A percentile compares a stretch with the other conserved stretches of the same genome.
Evolutionary conservation across 495 filamentous ascomycete genomes (phyloP).

Genomic region (Aspergillus hancockii): DNA sequence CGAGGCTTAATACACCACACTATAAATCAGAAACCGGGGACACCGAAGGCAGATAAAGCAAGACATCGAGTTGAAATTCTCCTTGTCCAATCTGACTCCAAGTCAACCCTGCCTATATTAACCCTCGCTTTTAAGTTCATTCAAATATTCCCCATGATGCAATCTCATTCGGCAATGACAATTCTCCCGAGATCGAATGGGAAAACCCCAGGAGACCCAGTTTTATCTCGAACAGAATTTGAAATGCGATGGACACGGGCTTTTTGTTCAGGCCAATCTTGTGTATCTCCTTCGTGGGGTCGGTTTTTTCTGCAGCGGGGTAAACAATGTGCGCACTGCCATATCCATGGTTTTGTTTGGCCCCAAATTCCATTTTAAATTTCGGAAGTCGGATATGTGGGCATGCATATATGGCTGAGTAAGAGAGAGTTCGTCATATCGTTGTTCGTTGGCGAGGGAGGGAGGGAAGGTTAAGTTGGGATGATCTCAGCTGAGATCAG

Average conservation of each 20-base stretch:
- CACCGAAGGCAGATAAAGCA: background rate
- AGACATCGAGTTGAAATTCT: background rate
- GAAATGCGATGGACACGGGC: background rate
- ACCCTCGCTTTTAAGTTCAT: background rate
- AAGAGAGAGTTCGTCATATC: background rate
- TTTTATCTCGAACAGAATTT: background rate
- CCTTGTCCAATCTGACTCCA: background rate
- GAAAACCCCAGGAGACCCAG: background rate
- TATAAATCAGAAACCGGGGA: background rate
- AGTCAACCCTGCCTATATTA: background rate
- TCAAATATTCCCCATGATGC: background rate
- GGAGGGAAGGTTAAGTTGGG: background rate
- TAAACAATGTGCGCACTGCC: too few relatives aligned
- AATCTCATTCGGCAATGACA: background rate
- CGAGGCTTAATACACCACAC: background rate
- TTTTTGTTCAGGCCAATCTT: too few relatives aligned
- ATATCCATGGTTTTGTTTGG: too few relatives aligned
- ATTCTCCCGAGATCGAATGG: background rate
- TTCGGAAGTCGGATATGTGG: background rate
- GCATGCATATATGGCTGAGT: background rate
- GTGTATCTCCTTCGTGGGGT: too few relatives aligned
- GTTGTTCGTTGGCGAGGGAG: too few relatives aligned
- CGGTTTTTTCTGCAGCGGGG: too few relatives aligned
- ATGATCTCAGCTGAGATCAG: slow-evolving; percentile 5
- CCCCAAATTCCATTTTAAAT: background rate